These are phyloP conservation scores for Cercospora nicotianae DNA, from an alignment of 2,329 filamentous ascomycete species.

Conservation along the genomic window DNA sequence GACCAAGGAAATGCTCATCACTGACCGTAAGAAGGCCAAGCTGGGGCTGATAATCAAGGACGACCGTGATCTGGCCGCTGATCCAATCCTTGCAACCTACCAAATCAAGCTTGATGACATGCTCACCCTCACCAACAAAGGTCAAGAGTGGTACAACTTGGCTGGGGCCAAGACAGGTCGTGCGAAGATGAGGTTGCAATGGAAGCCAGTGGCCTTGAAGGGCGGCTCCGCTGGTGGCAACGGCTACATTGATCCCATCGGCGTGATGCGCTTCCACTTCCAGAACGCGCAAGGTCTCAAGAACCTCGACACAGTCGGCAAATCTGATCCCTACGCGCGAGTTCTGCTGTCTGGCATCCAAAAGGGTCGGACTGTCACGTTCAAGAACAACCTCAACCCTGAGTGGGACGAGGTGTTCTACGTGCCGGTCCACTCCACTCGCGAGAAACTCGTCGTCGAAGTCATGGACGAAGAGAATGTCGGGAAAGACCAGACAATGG, in stretches of 20 bases:
- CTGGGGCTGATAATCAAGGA: constrained; percentile 94
- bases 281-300: constrained; percentile 77
- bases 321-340: constrained; percentile 92
- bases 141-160: constrained; percentile 94
- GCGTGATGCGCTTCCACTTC: constrained; percentile 93
- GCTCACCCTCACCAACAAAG: constrained; percentile 84
- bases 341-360: constrained; percentile 87
- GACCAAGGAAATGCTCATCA: constrained; percentile 91
- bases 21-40: constrained; percentile 85
- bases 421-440: constrained; percentile 79
- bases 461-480: constrained; percentile 96
- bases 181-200: constrained; percentile 86
- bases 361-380: constrained; percentile 89
- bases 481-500: constrained; percentile 85
- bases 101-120: constrained; percentile 95
- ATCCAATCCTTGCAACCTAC: constrained; percentile 85
- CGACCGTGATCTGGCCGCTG: constrained; percentile 78
- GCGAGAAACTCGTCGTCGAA: constrained; percentile 83
- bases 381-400: constrained; percentile 91
- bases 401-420: constrained; percentile 97
- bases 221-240: constrained; percentile 69
- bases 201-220: constrained; percentile 89
- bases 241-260: constrained; percentile 89
- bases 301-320: constrained; percentile 92
- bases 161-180: constrained; percentile 77